phyloP scores from a whole-genome alignment of 345 rosid species.

The Sonneratia caseolaris region DNA sequence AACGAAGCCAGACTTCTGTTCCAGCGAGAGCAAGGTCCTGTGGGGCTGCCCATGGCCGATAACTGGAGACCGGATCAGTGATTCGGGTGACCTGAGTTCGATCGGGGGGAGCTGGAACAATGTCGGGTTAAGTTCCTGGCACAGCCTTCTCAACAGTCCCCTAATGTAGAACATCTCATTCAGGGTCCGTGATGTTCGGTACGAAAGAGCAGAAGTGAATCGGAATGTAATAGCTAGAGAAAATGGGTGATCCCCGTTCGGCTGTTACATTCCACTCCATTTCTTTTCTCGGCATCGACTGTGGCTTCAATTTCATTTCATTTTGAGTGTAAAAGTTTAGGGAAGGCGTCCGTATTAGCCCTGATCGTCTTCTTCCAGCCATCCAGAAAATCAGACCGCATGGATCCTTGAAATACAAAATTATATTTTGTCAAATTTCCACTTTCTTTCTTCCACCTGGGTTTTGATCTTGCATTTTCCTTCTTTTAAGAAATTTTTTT shows the following conservation, averaged over 20 bases:
- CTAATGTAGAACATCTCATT: slow-evolving; percentile 8
- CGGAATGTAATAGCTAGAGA: not conserved
- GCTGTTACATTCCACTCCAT: not conserved
- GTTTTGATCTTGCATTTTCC: too few relatives aligned
- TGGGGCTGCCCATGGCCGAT: slow-evolving; percentile 72
- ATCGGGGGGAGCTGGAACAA: slow-evolving; percentile 12
- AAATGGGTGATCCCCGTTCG: not conserved
- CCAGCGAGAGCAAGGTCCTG: slow-evolving; percentile 28
- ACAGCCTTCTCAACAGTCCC: slow-evolving; percentile 14
- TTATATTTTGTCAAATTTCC: too few relatives aligned
- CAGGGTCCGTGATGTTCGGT: not conserved
- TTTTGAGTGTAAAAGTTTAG: not conserved
- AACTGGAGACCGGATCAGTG: slow-evolving; percentile 24
- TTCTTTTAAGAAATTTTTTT: too few relatives aligned
- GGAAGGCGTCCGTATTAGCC: not conserved
- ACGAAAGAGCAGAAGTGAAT: not conserved
- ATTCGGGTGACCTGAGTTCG: slow-evolving; percentile 6
- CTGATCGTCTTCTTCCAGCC: not conserved
- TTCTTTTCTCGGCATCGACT: not conserved
- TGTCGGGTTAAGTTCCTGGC: slow-evolving; percentile 2
- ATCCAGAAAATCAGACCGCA: not conserved
- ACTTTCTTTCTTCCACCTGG: too few relatives aligned
- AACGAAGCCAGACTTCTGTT: not conserved
- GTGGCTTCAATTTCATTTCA: not conserved
- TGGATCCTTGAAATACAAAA: not conserved